These are phyloP conservation scores for Phoenix roebelenii DNA, from an alignment of 176 grass and related monocot genomes.

Conservation along the genomic window DNA sequence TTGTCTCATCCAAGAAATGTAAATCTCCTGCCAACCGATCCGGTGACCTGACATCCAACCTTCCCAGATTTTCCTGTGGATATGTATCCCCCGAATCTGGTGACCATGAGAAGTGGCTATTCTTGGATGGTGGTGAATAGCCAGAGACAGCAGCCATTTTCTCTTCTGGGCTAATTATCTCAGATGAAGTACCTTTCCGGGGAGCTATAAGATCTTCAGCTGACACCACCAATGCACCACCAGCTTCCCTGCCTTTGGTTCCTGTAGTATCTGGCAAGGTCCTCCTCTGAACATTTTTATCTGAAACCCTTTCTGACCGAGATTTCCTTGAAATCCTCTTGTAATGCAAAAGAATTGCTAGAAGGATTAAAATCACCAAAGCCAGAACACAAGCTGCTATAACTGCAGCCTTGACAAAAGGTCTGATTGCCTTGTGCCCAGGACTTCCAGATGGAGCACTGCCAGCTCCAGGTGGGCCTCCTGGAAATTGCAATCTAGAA, in stretches of 20 bases:
- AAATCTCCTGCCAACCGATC: slow-evolving; percentile 79
- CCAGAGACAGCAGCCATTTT: slow-evolving; percentile 1
- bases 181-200: slow-evolving; percentile 6
- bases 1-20: slow-evolving; percentile 91
- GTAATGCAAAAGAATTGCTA: slow-evolving; percentile 44
- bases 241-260: slow-evolving; percentile 8
- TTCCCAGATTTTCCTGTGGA: slow-evolving; percentile 10
- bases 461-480: slow-evolving; percentile 39
- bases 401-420: slow-evolving; percentile 47
- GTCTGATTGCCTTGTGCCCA: slow-evolving; percentile 34
- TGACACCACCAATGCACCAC: slow-evolving; percentile 5
- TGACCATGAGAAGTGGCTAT: slow-evolving; percentile 13
- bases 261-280: background rate
- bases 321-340: slow-evolving; percentile 49
- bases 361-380: slow-evolving; percentile 62
- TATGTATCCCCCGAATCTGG: slow-evolving; percentile 10
- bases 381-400: slow-evolving; percentile 47
- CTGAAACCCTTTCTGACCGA: slow-evolving; percentile 71
- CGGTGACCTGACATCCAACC: slow-evolving; percentile 43
- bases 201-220: slow-evolving; percentile 13
- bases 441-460: slow-evolving; percentile 30
- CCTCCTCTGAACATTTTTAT: slow-evolving; percentile 32
- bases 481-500: slow-evolving; percentile 67
- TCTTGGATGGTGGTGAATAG: slow-evolving; percentile 14
- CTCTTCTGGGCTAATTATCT: slow-evolving; percentile 14